These are phyloP conservation scores for Thecaphora frezii DNA, from an alignment of 1,284 basidiomycete genomes.

Conservation along the genomic window DNA sequence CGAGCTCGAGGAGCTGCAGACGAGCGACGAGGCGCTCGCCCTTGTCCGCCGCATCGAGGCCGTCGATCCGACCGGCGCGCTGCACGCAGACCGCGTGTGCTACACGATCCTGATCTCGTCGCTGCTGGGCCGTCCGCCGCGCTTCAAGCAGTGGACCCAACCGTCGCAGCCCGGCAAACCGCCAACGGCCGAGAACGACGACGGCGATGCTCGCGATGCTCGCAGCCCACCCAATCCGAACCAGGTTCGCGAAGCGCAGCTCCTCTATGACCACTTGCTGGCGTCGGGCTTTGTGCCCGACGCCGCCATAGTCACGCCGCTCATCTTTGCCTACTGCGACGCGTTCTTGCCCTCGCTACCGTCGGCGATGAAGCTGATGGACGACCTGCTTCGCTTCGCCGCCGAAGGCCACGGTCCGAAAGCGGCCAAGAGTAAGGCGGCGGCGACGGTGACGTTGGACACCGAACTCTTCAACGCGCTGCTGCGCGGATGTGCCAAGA, in stretches of 20 bases:
- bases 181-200: neutral
- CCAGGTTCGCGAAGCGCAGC: constrained; percentile 35
- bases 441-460: neutral
- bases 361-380: constrained; percentile 29
- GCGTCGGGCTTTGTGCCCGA: constrained; percentile 16
- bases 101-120: constrained; percentile 22
- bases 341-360: constrained; percentile 40
- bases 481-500: constrained; percentile 32
- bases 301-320: constrained; percentile 27
- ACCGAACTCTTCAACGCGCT: constrained; percentile 20
- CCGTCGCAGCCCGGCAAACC: neutral
- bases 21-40: constrained; percentile 41
- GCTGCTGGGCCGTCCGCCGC: constrained; percentile 5
- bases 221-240: constrained; percentile 26
- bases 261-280: constrained; percentile 35
- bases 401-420: neutral
- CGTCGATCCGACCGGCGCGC: constrained; percentile 9
- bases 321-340: constrained; percentile 41
- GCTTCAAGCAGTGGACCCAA: neutral
- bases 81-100: constrained; percentile 9
- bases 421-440: neutral
- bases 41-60: constrained; percentile 16
- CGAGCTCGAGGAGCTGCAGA: constrained; percentile 17
- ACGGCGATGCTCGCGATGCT: neutral
- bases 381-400: constrained; percentile 18